Evolutionary conservation across 805 yeast genomes (phyloP).

Genomic region (Candida xyloterini): DNA sequence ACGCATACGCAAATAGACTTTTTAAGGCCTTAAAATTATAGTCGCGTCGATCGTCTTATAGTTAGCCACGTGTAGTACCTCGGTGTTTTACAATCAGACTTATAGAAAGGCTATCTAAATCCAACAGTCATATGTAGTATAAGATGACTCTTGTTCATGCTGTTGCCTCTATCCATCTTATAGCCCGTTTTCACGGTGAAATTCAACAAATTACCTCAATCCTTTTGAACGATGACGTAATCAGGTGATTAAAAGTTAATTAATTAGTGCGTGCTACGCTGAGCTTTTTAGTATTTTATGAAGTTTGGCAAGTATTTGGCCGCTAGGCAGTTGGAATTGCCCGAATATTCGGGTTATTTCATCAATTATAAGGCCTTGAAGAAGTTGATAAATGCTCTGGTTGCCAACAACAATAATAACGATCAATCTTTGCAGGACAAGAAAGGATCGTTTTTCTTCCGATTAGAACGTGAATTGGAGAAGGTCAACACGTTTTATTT

Average conservation of each 20-base stretch:
- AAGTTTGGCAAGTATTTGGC: slow-evolving; percentile 96
- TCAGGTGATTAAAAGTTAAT: not conserved
- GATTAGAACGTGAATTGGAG: slow-evolving; percentile 90
- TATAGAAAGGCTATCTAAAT: not conserved
- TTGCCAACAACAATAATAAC: slow-evolving; percentile 33
- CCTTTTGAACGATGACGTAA: not conserved
- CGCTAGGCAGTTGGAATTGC: slow-evolving; percentile 88
- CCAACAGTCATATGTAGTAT: not conserved
- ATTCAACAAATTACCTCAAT: not conserved
- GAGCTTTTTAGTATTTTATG: slow-evolving; percentile 33
- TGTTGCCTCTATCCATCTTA: too few species aligned
- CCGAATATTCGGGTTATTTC: slow-evolving; percentile 91
- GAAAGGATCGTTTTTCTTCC: slow-evolving; percentile 85
- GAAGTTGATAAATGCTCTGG: slow-evolving; percentile 83
- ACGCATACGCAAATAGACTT: slow-evolving; percentile 5
- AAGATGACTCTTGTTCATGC: too few species aligned
- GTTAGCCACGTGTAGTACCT: not conserved
- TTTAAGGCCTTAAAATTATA: not conserved
- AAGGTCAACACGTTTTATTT: slow-evolving; percentile 91
- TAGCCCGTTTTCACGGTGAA: too few species aligned
- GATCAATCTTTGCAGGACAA: slow-evolving; percentile 73
- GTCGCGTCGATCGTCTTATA: not conserved
- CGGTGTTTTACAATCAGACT: too few species aligned
- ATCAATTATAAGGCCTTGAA: slow-evolving; percentile 93
- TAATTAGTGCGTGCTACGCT: not conserved